Evolutionary conservation across 352 stramenopile species (phyloP).

Genomic region (Globisporangium mamillatum): DNA sequence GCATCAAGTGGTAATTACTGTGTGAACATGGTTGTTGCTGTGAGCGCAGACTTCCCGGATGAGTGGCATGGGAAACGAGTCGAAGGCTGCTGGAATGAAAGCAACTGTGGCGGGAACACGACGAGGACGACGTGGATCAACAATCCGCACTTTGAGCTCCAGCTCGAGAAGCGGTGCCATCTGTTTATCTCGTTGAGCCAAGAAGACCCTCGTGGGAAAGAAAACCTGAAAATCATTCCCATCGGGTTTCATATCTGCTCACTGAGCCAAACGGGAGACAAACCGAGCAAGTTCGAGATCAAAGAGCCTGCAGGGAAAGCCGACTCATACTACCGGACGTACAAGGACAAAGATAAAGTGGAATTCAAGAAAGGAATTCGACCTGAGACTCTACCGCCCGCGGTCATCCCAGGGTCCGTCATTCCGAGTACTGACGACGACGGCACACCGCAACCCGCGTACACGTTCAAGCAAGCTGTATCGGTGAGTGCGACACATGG

Average conservation of each 20-base stretch:
- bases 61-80: conserved; percentile 77
- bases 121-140: conserved; percentile 86
- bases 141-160: conserved; percentile 82
- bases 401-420: conserved; percentile 74
- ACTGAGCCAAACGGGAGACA: conserved; percentile 26
- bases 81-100: conserved; percentile 75
- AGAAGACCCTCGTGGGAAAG: conserved; percentile 72
- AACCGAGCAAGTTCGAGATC: conserved; percentile 50
- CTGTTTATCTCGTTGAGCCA: conserved; percentile 81
- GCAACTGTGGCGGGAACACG: conserved; percentile 73
- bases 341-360: conserved; percentile 56
- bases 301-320: conserved; percentile 58
- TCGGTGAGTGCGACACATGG: conserved; percentile 34
- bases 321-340: conserved; percentile 68
- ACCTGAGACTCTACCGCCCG: conserved; percentile 49
- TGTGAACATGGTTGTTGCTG: background rate
- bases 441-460: conserved; percentile 64
- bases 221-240: conserved; percentile 70
- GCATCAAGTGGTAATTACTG: background rate
- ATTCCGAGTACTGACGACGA: conserved; percentile 65
- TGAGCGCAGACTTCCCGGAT: conserved; percentile 78
- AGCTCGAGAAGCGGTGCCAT: conserved; percentile 51
- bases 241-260: conserved; percentile 85
- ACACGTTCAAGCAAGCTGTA: conserved; percentile 83
- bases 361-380: conserved; percentile 59